Percentiles rank a stretch among this genome's conserved stretches.
Conservation (phyloP, 306 rosid genomes). For the Canavalia ensiformis region DNA sequence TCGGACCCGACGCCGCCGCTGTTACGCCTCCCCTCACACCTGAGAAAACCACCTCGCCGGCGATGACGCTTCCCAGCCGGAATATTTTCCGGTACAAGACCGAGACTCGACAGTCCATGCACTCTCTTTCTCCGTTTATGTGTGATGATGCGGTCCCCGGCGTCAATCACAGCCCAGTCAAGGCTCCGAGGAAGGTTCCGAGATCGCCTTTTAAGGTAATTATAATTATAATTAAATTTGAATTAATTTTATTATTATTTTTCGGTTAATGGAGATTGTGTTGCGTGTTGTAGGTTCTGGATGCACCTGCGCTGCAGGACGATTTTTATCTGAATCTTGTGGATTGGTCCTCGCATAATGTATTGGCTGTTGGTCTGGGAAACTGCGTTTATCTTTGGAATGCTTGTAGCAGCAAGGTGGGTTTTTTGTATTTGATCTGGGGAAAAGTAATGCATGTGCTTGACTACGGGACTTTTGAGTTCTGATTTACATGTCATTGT, state of each 20-base stretch:
- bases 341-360: constrained; percentile 98
- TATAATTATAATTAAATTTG: neutral
- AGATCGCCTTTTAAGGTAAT: constrained; percentile 94
- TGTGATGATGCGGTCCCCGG: constrained; percentile 76
- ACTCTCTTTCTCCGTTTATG: constrained; percentile 84
- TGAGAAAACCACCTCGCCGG: constrained; percentile 59
- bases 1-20: constrained; percentile 82
- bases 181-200: constrained; percentile 89
- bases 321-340: constrained; percentile 97
- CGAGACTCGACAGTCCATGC: constrained; percentile 88
- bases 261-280: constrained; percentile 27
- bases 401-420: constrained; percentile 97
- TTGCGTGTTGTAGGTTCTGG: constrained; percentile 71
- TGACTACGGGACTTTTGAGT: constrained; percentile 6
- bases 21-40: constrained; percentile 72
- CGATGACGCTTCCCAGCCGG: constrained; percentile 66
- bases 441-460: constrained; percentile 20
- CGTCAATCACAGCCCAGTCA: constrained; percentile 70
- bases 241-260: constrained; percentile 23
- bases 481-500: neutral
- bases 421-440: constrained; percentile 27
- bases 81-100: constrained; percentile 93
- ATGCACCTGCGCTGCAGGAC: constrained; percentile 98
- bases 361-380: constrained; percentile 94
- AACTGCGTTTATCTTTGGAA: constrained; percentile 98